Base-by-base conservation (phyloP, 768 basidiomycete genomes). In the Suillus hirtellus region DNA sequence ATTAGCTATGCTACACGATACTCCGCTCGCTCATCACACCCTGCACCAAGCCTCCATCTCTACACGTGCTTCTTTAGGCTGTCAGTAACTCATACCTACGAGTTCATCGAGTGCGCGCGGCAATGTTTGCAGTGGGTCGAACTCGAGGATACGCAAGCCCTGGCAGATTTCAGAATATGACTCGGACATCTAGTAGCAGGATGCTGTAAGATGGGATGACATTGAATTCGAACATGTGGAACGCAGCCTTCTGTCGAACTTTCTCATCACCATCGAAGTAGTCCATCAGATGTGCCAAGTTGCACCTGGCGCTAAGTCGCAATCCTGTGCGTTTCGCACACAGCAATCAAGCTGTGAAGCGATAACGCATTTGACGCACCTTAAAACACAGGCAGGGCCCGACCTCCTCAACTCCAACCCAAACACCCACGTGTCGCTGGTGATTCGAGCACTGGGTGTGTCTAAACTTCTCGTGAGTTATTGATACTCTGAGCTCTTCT, bases 1-100 rank as follows among this genome's bases (percentile, higher is more conserved):
- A 5, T 31, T 31, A 31, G 4, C 31, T 31, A 31, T 6, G 5
- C 31, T 31, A 90, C 84, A 64, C 27, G 27, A 27, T 27, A 27
- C 84, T 87, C 92, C 31, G 4, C 5, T 31, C 31, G 31, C 5
- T 31, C 31, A 31, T 31, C 6, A 6, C 31, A 6, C 0, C 31
- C 31, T 31, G 31, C 31, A 93, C 85, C 38, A 93, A 77, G 63
- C 85, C 78, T 4, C 84, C 81, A 93, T 90, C 65, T 93, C 92
- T 52, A 86, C 82, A 68, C 84, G 85, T 90, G 86, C 71, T 90
- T 91, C 82, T 93, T 93, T 49, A 92, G 90, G 68, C 88, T 89
- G 62, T 89, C 85, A 0, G 89, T 86, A 63, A 94, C 27, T 27
- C 27, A 27, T 90, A 5, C 90, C 91, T 60, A 91, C 88, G 9